These are phyloP conservation scores for Fusarium sp. DNA, from an alignment of 2,329 filamentous ascomycete genomes.

Conservation along the genomic window DNA sequence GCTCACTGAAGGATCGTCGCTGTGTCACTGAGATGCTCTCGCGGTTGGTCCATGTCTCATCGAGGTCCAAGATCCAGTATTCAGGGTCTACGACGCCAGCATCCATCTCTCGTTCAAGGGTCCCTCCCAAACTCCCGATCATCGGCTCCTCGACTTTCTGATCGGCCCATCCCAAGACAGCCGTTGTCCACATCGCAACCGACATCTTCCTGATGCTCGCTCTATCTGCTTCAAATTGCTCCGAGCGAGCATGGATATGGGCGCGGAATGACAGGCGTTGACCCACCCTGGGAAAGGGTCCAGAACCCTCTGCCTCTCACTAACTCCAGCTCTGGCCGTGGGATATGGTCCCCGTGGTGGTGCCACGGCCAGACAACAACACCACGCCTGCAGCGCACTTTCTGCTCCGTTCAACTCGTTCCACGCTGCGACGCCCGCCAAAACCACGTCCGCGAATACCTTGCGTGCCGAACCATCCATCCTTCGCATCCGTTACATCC, in stretches of 20 bases:
- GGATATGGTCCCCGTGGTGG: slow-evolving; percentile 30
- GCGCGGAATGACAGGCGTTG: slow-evolving; percentile 13
- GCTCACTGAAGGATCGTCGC: not conserved
- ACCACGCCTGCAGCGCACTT: slow-evolving; percentile 41
- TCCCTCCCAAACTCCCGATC: slow-evolving; percentile 25
- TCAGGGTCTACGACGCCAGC: slow-evolving; percentile 15
- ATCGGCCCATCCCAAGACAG: slow-evolving; percentile 21
- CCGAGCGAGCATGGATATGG: slow-evolving; percentile 8
- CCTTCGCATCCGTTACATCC: slow-evolving; percentile 26
- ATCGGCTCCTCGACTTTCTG: slow-evolving; percentile 19
- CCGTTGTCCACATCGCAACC: not conserved
- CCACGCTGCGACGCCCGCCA: slow-evolving; percentile 35
- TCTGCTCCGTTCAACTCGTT: slow-evolving; percentile 17
- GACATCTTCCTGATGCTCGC: slow-evolving; percentile 10
- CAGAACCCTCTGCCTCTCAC: slow-evolving; percentile 29
- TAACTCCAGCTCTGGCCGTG: slow-evolving; percentile 4
- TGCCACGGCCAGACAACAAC: slow-evolving; percentile 42
- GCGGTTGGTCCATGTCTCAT: slow-evolving; percentile 3
- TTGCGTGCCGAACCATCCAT: slow-evolving; percentile 26
- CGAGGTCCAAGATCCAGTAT: slow-evolving; percentile 2
- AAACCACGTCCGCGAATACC: slow-evolving; percentile 26
- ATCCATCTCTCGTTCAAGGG: slow-evolving; percentile 19
- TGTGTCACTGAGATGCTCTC: not conserved
- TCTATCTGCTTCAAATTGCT: slow-evolving; percentile 15
- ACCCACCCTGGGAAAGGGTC: slow-evolving; percentile 37